Conservation (phyloP, 306 rosid genomes). For the Purshia tridentata region DNA sequence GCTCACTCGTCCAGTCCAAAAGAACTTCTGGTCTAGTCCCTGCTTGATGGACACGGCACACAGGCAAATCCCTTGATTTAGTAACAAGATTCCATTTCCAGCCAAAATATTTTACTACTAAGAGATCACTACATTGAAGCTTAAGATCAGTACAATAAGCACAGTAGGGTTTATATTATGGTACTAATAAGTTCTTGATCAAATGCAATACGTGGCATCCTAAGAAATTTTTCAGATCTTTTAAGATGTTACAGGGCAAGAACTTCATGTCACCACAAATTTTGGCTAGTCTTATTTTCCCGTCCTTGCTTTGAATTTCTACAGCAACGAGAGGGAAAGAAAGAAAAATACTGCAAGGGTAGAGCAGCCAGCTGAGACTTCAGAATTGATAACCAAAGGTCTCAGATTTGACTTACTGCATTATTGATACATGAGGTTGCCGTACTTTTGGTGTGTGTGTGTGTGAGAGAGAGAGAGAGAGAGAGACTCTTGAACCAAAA, state of each 20-base stretch:
- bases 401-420: not conserved
- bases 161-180: too few species aligned
- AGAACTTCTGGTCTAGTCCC: not conserved
- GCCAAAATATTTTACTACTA: not conserved
- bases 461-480: not conserved
- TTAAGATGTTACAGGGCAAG: not conserved
- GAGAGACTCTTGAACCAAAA: not conserved
- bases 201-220: constrained; percentile 9
- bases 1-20: not conserved
- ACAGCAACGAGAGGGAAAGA: too few species aligned
- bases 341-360: not conserved
- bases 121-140: not conserved
- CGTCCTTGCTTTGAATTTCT: too few species aligned
- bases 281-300: not conserved
- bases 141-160: not conserved
- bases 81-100: not conserved
- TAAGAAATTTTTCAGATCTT: not conserved
- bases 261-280: not conserved
- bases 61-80: not conserved
- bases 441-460: not conserved
- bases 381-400: not conserved
- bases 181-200: not conserved
- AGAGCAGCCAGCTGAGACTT: not conserved
- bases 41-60: not conserved
- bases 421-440: not conserved